Evolutionary conservation across 2,329 filamentous ascomycete species (phyloP), one percentile per base, ranked within the genome.

Genomic region (Fusarium vanettenii): DNA sequence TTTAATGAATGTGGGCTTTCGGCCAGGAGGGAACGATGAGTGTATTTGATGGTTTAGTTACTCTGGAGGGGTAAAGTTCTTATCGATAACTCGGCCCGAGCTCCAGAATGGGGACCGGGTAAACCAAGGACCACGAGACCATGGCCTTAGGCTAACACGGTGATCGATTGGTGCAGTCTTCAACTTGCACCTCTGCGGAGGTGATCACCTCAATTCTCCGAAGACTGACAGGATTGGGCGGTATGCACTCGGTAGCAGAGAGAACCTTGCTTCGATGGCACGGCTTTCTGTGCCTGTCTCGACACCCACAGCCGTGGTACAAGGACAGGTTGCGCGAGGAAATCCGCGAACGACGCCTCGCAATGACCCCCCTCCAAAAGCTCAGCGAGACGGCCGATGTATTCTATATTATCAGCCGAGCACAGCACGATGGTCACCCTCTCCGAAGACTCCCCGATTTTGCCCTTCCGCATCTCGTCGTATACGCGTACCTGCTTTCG

Each of bases 371-470:
- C 4, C 29, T 39, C 18, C 50, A 52, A 14, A 67, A 78, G 62
- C 75, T 86, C 22, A 86, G 85, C 79, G 85, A 87, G 72, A 83
- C 84, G 6, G 80, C 85, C 5, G 85, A 87, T 67, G 83, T 87
- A 25, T 80, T 86, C 56, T 87, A 85, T 77, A 78, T 81, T 27
- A 79, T 86, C 62, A 82, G 78, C 75, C 79, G 85, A 61, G 82
- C 85, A 22, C 76, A 71, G 3, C 78, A 84, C 69, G 84, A 86
- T 74, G 84, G 82, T 4, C 80, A 80, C 62, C 76, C 79, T 11
- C 70, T 84, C 55, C 72, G 79, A 2, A 71, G 60, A 9, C 55
- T 84, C 29, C 80, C 81, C 8, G 68, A 57, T 1, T 79, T 82
- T 33, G 37, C 60, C 20, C 10, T 48, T 27, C 63, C 71, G 9